Evolutionary conservation across 2,329 filamentous ascomycete genomes (phyloP).

Genomic region (Thelonectria blattea): DNA sequence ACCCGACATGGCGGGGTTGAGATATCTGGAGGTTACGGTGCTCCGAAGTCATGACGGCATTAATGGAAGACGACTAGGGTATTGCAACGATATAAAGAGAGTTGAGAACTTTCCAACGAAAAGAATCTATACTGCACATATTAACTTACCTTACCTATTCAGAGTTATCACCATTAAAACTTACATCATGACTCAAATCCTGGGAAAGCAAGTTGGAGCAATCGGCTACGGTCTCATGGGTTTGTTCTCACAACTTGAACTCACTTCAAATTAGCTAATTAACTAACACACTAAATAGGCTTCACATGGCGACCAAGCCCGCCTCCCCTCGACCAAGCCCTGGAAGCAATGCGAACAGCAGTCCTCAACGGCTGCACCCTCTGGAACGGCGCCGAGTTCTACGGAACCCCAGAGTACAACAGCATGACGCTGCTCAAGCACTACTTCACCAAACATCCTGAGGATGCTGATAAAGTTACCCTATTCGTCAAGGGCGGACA

Average conservation of each 20-base stretch:
- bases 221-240: slow-evolving; percentile 64
- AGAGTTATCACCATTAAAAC: not conserved
- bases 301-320: slow-evolving; percentile 51
- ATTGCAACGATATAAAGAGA: not conserved
- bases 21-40: not conserved
- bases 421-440: slow-evolving; percentile 63
- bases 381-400: slow-evolving; percentile 72
- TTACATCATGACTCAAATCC: slow-evolving; percentile 38
- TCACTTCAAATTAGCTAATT: too few relatives aligned
- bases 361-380: slow-evolving; percentile 52
- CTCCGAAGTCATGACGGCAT: not conserved
- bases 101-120: not conserved
- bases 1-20: not conserved
- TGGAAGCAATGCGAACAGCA: slow-evolving; percentile 62
- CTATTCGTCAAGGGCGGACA: slow-evolving; percentile 67
- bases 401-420: slow-evolving; percentile 65
- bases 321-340: slow-evolving; percentile 53
- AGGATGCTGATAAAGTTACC: slow-evolving; percentile 66
- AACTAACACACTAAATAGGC: slow-evolving; percentile 39
- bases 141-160: not conserved
- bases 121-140: not conserved
- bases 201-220: slow-evolving; percentile 53
- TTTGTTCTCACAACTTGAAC: too few relatives aligned
- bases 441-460: slow-evolving; percentile 69
- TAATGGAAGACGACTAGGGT: not conserved